Base-by-base conservation (phyloP, 2,329 filamentous ascomycete genomes). In the Dendryphion nanum region DNA sequence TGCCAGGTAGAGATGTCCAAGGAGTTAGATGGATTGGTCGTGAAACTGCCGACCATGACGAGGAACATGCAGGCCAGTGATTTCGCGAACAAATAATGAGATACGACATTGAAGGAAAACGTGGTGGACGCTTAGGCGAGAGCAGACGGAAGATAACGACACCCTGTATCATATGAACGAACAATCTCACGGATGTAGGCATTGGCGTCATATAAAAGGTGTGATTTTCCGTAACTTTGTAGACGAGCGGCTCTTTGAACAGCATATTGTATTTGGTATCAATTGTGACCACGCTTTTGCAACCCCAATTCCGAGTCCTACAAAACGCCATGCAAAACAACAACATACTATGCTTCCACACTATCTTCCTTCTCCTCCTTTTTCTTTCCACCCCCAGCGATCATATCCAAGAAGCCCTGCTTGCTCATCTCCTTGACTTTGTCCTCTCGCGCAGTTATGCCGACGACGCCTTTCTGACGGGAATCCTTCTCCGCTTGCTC, bases 391-490 rank as follows among this genome's bases (percentile, higher is more conserved):
- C 78, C 73, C 12, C 76, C 74, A 29, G 75, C 75, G 62, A 98
- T 95, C 64, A 97, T 70, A 45, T 97, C 91, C 64, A 98, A 68
- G 70, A 97, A 98, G 0, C 91, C 90, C 71, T 96, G 87, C 72
- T 95, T 94, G 65, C 86, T 95, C 83, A 98, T 93, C 74, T 97
- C 90, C 50, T 88, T 93, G 36, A 95, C 77, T 71, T 85, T 89
- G 69, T 94, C 89, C 68, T 94, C 85, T 49, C 89, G 81, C 66
- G 32, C 81, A 45, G 78, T 79, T 57, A 89, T 81, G 2, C 91
- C 91, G 20, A 95, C 78, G 0, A 94, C 73, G 3, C 89, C 86
- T 44, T 83, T 79, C 51, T 81, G 81, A 66, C 79, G 79, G 33
- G 81, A 77, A 49, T 80, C 79, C 64, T 75, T 80, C 60, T 86